A percentile compares a stretch with the other conserved stretches of the same genome.
These are phyloP conservation scores for Eremochloa ophiuroides DNA, from an alignment of 176 grass and related monocot genomes.

Conservation along the genomic window DNA sequence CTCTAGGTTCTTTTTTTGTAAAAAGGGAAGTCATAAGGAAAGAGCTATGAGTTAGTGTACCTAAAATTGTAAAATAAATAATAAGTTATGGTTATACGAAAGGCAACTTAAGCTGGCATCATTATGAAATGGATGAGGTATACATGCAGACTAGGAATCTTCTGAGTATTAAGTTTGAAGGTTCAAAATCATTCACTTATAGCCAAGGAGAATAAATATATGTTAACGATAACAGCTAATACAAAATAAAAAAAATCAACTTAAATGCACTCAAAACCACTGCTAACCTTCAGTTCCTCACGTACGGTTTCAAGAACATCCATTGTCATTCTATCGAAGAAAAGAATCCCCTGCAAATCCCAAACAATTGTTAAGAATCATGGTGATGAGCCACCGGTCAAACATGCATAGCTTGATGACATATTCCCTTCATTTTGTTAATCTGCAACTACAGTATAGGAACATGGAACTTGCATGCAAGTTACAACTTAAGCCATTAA, in stretches of 20 bases:
- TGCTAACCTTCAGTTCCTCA: slow-evolving; percentile 68
- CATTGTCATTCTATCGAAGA: slow-evolving; percentile 89
- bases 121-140: neutral
- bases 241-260: neutral
- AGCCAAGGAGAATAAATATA: slow-evolving; percentile 11
- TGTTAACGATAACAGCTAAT: neutral
- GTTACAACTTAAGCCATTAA: neutral
- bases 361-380: slow-evolving; percentile 24
- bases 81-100: neutral
- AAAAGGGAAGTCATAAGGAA: neutral
- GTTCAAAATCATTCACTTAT: neutral
- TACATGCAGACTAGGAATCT: slow-evolving; percentile 4
- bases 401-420: neutral
- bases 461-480: neutral
- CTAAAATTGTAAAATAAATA: slow-evolving; percentile 11
- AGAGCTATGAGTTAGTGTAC: neutral
- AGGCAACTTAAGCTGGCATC: neutral
- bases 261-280: neutral
- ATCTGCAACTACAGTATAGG: neutral
- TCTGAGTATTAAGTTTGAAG: neutral
- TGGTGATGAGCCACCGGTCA: neutral
- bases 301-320: slow-evolving; percentile 81
- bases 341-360: slow-evolving; percentile 86
- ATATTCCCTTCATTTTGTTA: neutral
- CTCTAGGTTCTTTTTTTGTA: slow-evolving; percentile 55